Evolutionary conservation across 1,284 basidiomycete species (phyloP).

Genomic region (Apiotrichum sp.): DNA sequence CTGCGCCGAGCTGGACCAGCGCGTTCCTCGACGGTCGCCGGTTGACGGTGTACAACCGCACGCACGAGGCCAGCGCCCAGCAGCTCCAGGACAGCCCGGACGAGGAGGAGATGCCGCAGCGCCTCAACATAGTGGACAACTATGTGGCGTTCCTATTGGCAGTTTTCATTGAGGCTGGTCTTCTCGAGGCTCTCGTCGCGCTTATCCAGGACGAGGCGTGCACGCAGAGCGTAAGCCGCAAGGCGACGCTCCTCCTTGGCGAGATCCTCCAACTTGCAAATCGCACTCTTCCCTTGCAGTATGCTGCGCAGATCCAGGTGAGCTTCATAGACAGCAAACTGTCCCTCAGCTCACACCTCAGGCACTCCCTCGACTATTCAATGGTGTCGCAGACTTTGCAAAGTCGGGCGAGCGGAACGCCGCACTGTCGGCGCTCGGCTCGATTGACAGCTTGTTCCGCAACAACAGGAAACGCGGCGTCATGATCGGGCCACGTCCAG

Average conservation of each 20-base stretch:
- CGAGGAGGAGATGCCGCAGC: slow-evolving; percentile 52
- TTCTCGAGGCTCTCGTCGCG: slow-evolving; percentile 77
- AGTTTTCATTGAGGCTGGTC: slow-evolving; percentile 77
- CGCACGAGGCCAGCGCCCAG: slow-evolving; percentile 34
- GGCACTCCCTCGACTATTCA: slow-evolving; percentile 80
- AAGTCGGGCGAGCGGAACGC: slow-evolving; percentile 60
- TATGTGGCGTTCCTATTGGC: slow-evolving; percentile 85
- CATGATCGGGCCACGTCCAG: not conserved
- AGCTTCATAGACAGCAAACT: slow-evolving; percentile 13
- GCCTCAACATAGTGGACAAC: slow-evolving; percentile 82
- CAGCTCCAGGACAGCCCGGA: slow-evolving; percentile 25
- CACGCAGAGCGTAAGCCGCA: slow-evolving; percentile 59
- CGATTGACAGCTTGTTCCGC: slow-evolving; percentile 86
- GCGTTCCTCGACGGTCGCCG: slow-evolving; percentile 81
- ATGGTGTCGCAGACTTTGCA: slow-evolving; percentile 70
- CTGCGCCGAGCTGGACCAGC: slow-evolving; percentile 79
- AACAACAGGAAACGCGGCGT: slow-evolving; percentile 51
- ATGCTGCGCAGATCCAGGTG: slow-evolving; percentile 78
- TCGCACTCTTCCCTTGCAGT: slow-evolving; percentile 72
- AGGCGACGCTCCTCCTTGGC: slow-evolving; percentile 86
- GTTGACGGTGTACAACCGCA: slow-evolving; percentile 54
- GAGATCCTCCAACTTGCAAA: slow-evolving; percentile 86
- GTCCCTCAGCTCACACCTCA: slow-evolving; percentile 37
- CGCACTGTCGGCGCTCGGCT: slow-evolving; percentile 75
- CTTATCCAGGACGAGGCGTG: slow-evolving; percentile 68